Conservation (phyloP, 2,329 filamentous ascomycete species). For the Cadophora luteo-olivacea region DNA sequence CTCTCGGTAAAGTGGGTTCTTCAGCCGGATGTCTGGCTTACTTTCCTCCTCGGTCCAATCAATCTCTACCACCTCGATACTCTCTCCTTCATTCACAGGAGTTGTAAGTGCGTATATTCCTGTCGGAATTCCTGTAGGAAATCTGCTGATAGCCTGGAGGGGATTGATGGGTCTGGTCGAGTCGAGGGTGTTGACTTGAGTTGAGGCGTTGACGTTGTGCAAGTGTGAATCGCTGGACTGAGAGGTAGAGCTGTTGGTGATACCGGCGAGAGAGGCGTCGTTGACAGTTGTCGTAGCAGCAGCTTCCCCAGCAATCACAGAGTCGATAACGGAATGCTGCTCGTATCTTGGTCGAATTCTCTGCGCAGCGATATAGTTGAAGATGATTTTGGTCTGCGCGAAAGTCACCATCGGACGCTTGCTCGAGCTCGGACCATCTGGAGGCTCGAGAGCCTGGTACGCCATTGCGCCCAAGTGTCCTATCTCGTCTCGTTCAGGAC, state of each 20-base stretch:
- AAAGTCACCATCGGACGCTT: not conserved
- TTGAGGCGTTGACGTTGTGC: not conserved
- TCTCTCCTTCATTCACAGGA: not conserved
- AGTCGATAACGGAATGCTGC: not conserved
- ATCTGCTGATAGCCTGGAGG: not conserved
- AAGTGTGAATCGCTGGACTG: not conserved
- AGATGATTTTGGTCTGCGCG: not conserved
- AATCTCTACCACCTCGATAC: not conserved
- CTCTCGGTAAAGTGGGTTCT: not conserved
- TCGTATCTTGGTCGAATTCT: not conserved
- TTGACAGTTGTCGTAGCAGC: not conserved
- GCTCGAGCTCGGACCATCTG: not conserved
- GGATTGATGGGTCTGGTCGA: not conserved
- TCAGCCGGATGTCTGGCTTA: not conserved
- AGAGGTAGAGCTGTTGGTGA: not conserved
- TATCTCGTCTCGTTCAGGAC: not conserved
- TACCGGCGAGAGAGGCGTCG: not conserved
- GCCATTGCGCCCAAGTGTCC: not conserved
- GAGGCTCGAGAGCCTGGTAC: not conserved
- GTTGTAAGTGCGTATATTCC: not conserved
- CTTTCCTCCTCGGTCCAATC: slow-evolving; percentile 3
- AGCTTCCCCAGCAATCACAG: not conserved
- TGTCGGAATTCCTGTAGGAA: too few species aligned
- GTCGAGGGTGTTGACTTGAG: not conserved
- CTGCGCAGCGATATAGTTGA: not conserved